phyloP scores from a whole-genome alignment of 805 yeast species.

The Wickerhamiella azymoides region DNA sequence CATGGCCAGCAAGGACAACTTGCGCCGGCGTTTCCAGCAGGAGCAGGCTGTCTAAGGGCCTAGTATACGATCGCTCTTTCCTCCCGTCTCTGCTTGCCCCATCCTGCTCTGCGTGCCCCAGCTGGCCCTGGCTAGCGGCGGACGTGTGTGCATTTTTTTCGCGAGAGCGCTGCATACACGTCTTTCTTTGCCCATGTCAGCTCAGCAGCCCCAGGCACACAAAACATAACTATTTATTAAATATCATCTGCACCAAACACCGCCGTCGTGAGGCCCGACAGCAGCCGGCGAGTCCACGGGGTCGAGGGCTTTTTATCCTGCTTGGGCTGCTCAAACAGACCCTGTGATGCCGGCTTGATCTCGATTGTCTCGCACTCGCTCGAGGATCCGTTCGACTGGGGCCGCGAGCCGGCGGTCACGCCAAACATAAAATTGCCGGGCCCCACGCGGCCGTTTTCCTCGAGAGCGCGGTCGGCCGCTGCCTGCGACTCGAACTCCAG shows the following conservation, averaged over 20 bases:
- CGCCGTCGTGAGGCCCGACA: background rate
- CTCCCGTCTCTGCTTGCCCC: too few species aligned
- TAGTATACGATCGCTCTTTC: too few species aligned
- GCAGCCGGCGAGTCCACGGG: background rate
- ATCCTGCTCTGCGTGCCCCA: too few species aligned
- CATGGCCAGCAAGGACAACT: slow-evolving; percentile 5
- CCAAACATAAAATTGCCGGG: slow-evolving; percentile 50
- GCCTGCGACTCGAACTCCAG: slow-evolving; percentile 64
- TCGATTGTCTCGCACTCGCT: background rate
- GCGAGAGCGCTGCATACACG: too few species aligned
- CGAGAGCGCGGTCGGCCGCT: slow-evolving; percentile 69
- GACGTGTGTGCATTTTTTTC: too few species aligned
- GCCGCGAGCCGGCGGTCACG: slow-evolving; percentile 38
- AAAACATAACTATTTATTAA: background rate
- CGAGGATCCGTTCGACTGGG: background rate
- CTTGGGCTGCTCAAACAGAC: background rate
- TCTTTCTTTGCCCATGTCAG: too few species aligned
- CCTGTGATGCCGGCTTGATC: slow-evolving; percentile 1
- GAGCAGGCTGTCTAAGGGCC: background rate
- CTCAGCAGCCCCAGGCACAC: too few species aligned
- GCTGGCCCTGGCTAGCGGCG: too few species aligned
- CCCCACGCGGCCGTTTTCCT: slow-evolving; percentile 64
- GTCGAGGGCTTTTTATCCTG: background rate
- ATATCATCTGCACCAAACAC: slow-evolving; percentile 1
- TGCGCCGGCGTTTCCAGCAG: slow-evolving; percentile 3